These are phyloP conservation scores for Carex littledalei DNA, from an alignment of 176 grass and related monocot species.

Conservation along the genomic window DNA sequence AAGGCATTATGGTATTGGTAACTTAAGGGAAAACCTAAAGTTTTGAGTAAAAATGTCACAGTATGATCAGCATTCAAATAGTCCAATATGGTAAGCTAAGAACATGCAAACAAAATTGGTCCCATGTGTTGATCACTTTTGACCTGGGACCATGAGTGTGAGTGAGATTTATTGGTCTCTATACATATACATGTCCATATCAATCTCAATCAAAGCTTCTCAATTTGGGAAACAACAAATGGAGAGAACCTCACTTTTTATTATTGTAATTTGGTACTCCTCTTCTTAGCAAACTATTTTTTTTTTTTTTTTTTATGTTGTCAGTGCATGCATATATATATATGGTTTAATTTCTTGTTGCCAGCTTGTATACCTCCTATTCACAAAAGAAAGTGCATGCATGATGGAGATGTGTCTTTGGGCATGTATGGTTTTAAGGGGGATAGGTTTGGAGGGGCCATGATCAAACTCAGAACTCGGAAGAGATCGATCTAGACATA, in stretches of 20 bases:
- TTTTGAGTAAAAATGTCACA: too few species aligned
- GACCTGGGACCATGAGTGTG: slow-evolving; percentile 2
- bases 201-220: slow-evolving; percentile 14
- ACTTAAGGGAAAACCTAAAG: background rate
- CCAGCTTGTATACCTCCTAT: background rate
- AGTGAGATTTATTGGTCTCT: slow-evolving; percentile 11
- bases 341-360: background rate
- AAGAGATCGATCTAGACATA: background rate
- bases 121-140: slow-evolving; percentile 24
- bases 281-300: background rate
- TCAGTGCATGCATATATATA: background rate
- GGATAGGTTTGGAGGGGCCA: background rate
- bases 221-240: slow-evolving; percentile 19
- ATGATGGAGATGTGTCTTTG: slow-evolving; percentile 14
- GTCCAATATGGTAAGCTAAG: background rate
- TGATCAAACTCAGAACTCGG: background rate
- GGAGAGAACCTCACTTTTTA: slow-evolving; percentile 7
- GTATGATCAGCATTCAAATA: too few species aligned
- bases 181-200: background rate
- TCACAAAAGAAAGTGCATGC: background rate
- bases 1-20: background rate
- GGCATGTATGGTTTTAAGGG: slow-evolving; percentile 19
- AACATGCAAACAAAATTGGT: slow-evolving; percentile 4
- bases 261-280: background rate
- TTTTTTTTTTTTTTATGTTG: slow-evolving; percentile 2